phyloP scores from a whole-genome alignment of 2,329 filamentous ascomycete species.

The Calonectria pseudoreteaudii region DNA sequence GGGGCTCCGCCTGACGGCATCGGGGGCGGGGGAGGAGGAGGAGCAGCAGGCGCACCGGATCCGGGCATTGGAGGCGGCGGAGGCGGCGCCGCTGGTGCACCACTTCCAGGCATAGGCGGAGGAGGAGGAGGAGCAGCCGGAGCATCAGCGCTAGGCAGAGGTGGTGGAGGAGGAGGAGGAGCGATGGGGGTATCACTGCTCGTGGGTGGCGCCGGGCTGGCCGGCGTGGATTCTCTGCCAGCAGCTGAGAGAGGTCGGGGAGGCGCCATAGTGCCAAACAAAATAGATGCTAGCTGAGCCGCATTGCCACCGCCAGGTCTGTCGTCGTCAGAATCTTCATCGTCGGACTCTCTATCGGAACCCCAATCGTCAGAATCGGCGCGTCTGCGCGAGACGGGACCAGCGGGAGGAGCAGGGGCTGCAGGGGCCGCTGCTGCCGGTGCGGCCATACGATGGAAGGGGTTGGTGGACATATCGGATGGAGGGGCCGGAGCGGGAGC shows the following conservation, averaged over 20 bases:
- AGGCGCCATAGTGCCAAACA: constrained; percentile 97
- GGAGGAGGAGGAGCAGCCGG: constrained; percentile 48
- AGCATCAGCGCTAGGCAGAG: constrained; percentile 45
- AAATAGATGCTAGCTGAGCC: constrained; percentile 91
- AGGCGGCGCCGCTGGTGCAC: constrained; percentile 44
- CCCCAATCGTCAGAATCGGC: constrained; percentile 82
- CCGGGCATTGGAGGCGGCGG: constrained; percentile 49
- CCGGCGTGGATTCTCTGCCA: constrained; percentile 71
- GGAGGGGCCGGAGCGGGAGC: constrained; percentile 51
- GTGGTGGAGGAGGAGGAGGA: constrained; percentile 52
- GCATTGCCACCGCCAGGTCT: constrained; percentile 84
- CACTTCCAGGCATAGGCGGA: constrained; percentile 41
- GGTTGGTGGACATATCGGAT: constrained; percentile 84
- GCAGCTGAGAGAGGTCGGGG: constrained; percentile 88
- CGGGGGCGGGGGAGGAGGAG: constrained; percentile 51
- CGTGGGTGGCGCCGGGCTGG: constrained; percentile 51
- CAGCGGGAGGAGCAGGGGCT: constrained; percentile 60
- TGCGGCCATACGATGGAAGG: constrained; percentile 84
- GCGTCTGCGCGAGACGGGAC: constrained; percentile 64
- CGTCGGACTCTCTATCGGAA: constrained; percentile 72
- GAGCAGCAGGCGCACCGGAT: constrained; percentile 51
- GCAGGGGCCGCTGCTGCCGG: constrained; percentile 54
- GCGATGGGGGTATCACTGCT: constrained; percentile 55
- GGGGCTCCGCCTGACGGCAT: constrained; percentile 49
- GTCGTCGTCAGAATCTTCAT: constrained; percentile 73